Evolutionary conservation across 345 rosid species (phyloP).

Genomic region (Chamaenerion angustifolium): DNA sequence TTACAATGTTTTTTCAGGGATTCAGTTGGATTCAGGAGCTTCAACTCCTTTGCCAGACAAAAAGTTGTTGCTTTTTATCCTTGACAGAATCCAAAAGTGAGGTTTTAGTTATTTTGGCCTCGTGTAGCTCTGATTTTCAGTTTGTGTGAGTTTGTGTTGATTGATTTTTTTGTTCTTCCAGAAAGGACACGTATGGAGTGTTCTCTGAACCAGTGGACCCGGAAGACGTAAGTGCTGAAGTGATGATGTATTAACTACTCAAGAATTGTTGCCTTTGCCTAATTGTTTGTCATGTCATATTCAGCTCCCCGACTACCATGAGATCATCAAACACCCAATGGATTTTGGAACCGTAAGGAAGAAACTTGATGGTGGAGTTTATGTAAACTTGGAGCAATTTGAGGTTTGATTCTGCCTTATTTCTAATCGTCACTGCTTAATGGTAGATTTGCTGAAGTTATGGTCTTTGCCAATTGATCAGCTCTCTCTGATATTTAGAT

Average conservation of each 20-base stretch:
- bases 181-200: constrained; percentile 61
- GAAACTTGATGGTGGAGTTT: constrained; percentile 45
- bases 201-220: constrained; percentile 67
- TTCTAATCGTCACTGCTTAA: too few relatives aligned
- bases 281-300: neutral
- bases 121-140: constrained; percentile 10
- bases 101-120: constrained; percentile 13
- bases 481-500: too few relatives aligned
- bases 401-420: constrained; percentile 38
- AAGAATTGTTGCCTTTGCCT: neutral
- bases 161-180: constrained; percentile 18
- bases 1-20: constrained; percentile 8
- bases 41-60: constrained; percentile 41
- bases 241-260: constrained; percentile 8
- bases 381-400: constrained; percentile 55
- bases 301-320: constrained; percentile 90
- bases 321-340: constrained; percentile 69
- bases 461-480: too few relatives aligned
- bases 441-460: too few relatives aligned
- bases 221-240: constrained; percentile 31
- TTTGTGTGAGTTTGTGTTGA: neutral
- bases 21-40: constrained; percentile 26
- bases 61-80: constrained; percentile 36
- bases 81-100: constrained; percentile 53
- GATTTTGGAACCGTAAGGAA: constrained; percentile 65